Percentiles rank a stretch among this genome's conserved stretches.
phyloP scores from a whole-genome alignment of 1,284 basidiomycete species.

The Ceratobasidium sp. region DNA sequence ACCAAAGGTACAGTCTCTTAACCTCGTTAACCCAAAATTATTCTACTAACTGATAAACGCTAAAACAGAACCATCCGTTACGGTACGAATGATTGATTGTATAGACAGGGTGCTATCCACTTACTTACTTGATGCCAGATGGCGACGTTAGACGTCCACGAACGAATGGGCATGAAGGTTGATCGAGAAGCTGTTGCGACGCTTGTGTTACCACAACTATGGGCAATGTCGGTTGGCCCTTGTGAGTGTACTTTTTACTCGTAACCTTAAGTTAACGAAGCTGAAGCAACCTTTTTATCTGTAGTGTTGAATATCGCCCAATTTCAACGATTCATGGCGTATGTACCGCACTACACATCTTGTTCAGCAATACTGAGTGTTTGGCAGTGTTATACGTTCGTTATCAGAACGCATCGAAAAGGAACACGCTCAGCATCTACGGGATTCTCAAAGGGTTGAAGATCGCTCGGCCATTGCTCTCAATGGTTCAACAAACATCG shows the following conservation, averaged over 20 bases:
- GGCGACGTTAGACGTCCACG: constrained; percentile 93
- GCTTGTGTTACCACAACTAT: constrained; percentile 91
- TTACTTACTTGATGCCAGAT: constrained; percentile 65
- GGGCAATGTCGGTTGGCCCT: constrained; percentile 98
- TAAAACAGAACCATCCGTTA: constrained; percentile 82
- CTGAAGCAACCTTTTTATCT: constrained; percentile 42
- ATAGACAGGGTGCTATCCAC: background rate
- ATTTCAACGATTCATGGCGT: constrained; percentile 90
- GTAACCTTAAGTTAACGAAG: background rate
- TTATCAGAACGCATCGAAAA: constrained; percentile 82
- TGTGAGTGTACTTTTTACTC: constrained; percentile 63
- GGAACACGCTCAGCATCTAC: constrained; percentile 86
- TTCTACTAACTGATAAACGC: background rate
- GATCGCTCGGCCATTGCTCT: constrained; percentile 69
- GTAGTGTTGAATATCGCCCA: constrained; percentile 89
- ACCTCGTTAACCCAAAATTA: background rate
- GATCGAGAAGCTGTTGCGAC: constrained; percentile 96
- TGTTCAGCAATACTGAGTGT: background rate
- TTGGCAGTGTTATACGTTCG: constrained; percentile 58
- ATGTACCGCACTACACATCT: constrained; percentile 62
- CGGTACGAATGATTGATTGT: constrained; percentile 64
- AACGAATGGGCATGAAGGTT: constrained; percentile 95
- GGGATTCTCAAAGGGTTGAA: constrained; percentile 85
- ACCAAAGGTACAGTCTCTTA: constrained; percentile 69
- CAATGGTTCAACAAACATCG: constrained; percentile 58